Conservation (phyloP, 1,284 basidiomycete genomes). For the Hortiboletus rubellus region DNA sequence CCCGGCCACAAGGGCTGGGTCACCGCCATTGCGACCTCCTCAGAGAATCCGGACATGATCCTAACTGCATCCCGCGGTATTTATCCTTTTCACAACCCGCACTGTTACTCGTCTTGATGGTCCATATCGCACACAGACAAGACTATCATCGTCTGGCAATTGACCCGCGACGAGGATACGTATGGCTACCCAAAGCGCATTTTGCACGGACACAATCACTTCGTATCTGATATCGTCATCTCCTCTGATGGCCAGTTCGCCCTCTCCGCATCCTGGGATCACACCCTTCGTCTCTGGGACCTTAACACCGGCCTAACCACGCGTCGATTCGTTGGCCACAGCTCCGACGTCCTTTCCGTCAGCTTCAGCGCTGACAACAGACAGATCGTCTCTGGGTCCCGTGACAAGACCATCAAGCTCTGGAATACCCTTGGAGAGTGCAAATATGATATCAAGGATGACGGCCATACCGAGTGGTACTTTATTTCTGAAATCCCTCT, state of each 20-base stretch:
- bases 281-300: constrained; percentile 99
- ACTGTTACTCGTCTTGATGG: constrained; percentile 25
- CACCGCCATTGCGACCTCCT: constrained; percentile 94
- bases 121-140: constrained; percentile 84
- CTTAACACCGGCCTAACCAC: constrained; percentile 94
- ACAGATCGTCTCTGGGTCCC: constrained; percentile 98
- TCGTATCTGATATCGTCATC: constrained; percentile 99
- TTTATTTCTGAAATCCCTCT: constrained; percentile 22
- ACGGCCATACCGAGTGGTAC: constrained; percentile 95
- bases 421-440: constrained; percentile 99
- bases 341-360: constrained; percentile 95
- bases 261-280: constrained; percentile 99
- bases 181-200: constrained; percentile 97
- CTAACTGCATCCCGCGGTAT: constrained; percentile 94
- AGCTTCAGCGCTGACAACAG: constrained; percentile 98
- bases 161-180: constrained; percentile 92
- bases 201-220: constrained; percentile 99
- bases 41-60: constrained; percentile 97
- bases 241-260: constrained; percentile 99
- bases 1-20: constrained; percentile 97
- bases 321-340: constrained; percentile 98
- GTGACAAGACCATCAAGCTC: constrained; percentile 98
- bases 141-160: constrained; percentile 99
- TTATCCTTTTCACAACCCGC: constrained; percentile 30
- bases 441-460: constrained; percentile 99